Conservation (phyloP, 1,284 basidiomycete genomes). For the Irpex sp. region DNA sequence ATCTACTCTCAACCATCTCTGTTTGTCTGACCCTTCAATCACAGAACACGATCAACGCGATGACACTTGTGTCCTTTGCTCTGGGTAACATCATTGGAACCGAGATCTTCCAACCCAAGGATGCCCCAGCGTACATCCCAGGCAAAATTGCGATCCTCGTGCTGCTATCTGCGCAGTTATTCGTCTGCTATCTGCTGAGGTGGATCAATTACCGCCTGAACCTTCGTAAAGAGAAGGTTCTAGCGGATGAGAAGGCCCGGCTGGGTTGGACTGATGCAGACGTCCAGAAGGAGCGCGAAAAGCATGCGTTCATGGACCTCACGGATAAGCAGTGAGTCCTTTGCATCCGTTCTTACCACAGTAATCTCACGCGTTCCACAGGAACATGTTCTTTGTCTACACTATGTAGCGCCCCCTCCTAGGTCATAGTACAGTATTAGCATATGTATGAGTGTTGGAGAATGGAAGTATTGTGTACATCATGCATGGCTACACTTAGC, state of each 20-base stretch:
- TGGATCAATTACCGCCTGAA: constrained; percentile 58
- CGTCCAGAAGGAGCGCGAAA: constrained; percentile 51
- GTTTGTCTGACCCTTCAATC: not conserved
- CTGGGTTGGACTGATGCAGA: constrained; percentile 57
- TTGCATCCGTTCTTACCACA: not conserved
- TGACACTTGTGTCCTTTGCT: constrained; percentile 56
- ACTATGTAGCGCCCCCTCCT: constrained; percentile 22
- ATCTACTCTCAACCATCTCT: not conserved
- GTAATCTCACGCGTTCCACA: constrained; percentile 11
- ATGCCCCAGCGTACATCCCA: constrained; percentile 59
- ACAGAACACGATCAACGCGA: constrained; percentile 52
- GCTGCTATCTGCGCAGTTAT: constrained; percentile 50
- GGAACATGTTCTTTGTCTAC: constrained; percentile 35
- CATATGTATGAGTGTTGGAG: not conserved
- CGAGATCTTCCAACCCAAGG: constrained; percentile 60
- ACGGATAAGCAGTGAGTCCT: constrained; percentile 55
- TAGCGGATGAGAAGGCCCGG: constrained; percentile 42
- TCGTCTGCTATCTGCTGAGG: constrained; percentile 46
- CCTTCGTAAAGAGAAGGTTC: constrained; percentile 38
- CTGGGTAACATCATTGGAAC: constrained; percentile 59
- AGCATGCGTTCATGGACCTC: constrained; percentile 59
- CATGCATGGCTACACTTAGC: not conserved
- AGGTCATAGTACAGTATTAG: not conserved
- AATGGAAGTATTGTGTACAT: not conserved
- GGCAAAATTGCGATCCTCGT: constrained; percentile 63